phyloP scores from a whole-genome alignment of 179 eudicot species.

The Gypsophila paniculata region DNA sequence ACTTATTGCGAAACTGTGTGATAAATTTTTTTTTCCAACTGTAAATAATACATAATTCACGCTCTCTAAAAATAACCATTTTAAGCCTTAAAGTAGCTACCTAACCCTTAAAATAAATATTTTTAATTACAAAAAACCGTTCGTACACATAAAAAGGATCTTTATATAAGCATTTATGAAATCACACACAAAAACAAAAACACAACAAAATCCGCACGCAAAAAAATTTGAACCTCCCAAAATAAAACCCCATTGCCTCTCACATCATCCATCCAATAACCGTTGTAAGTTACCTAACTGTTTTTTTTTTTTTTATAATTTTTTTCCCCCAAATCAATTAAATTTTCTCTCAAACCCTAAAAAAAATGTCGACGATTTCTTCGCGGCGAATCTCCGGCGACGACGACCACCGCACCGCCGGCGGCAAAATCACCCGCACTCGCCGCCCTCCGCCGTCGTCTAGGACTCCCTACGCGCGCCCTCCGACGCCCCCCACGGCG shows the following conservation, averaged over 20 bases:
- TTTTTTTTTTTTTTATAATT: background rate
- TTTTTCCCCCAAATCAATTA: background rate
- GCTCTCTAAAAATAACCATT: too few species aligned
- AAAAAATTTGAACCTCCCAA: conserved; percentile 9
- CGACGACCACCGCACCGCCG: conserved; percentile 38
- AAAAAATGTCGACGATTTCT: conserved; percentile 35
- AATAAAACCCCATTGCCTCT: background rate
- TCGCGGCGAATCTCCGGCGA: conserved; percentile 36
- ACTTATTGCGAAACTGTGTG: too few species aligned
- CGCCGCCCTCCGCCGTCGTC: conserved; percentile 30
- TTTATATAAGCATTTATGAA: too few species aligned
- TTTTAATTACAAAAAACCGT: too few species aligned
- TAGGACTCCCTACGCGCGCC: conserved; percentile 50
- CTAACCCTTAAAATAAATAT: too few species aligned
- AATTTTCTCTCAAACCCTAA: conserved; percentile 21
- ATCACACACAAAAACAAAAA: too few species aligned
- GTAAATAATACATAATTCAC: too few species aligned
- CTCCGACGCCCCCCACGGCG: conserved; percentile 18
- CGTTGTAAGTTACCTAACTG: conserved; percentile 2
- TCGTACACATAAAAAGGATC: too few species aligned
- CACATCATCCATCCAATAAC: conserved; percentile 18
- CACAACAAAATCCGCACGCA: background rate
- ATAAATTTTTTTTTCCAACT: too few species aligned
- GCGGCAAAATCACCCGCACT: conserved; percentile 49
- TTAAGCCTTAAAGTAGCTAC: too few species aligned